Conservation (phyloP, 2,329 filamentous ascomycete species). For the Aspergillus brunneoviolaceus region DNA sequence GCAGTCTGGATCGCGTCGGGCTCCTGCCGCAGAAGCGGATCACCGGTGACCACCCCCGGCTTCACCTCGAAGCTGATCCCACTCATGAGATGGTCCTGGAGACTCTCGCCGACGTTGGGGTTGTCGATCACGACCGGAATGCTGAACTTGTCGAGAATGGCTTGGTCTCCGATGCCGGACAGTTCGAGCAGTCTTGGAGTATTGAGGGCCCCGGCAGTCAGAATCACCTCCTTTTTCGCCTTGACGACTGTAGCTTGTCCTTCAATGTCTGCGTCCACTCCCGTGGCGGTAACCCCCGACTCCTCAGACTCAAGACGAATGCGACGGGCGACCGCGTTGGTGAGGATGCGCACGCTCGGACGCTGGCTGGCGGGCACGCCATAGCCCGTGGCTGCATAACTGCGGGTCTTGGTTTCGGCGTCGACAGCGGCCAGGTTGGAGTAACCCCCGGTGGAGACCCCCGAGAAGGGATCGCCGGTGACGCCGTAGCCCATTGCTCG, state of each 20-base stretch:
- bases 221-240: constrained; percentile 1
- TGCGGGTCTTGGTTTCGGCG: constrained; percentile 9
- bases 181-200: constrained; percentile 5
- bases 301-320: not conserved
- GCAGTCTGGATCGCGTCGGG: not conserved
- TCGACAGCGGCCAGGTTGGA: constrained; percentile 17
- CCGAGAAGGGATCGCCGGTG: constrained; percentile 11
- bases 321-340: no score
- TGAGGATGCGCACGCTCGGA: no score
- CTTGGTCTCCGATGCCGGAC: not conserved
- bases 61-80: constrained; percentile 14
- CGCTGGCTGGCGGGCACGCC: no score
- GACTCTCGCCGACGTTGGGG: constrained; percentile 3
- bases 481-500: constrained; percentile 6
- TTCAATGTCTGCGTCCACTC: not conserved
- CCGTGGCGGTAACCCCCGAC: not conserved
- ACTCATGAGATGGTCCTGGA: constrained; percentile 12
- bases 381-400: not conserved
- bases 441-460: constrained; percentile 12
- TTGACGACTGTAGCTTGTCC: not conserved
- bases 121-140: not conserved
- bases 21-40: constrained; percentile 12
- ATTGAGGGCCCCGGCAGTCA: not conserved
- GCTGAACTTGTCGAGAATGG: not conserved
- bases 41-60: not conserved